Percentiles rank a stretch among this genome's conserved stretches.
phyloP scores from a whole-genome alignment of 192 early-diverging fungal genomes.

The Obelidium mucronatum region DNA sequence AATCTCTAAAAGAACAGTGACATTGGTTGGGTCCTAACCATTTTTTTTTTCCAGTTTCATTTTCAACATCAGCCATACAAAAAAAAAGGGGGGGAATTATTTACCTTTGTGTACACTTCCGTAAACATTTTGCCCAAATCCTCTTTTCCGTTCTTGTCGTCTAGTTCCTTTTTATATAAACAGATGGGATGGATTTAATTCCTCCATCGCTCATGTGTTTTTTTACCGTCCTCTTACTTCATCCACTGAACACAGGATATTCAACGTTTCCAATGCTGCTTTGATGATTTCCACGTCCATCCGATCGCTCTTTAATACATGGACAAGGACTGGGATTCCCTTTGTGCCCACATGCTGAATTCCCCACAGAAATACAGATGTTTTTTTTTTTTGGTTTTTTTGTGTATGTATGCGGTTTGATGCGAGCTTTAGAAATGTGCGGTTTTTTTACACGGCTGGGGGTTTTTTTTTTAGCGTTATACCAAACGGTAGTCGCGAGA shows the following conservation, averaged over 20 bases:
- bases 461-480: slow-evolving; percentile 1
- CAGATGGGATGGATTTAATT: background rate
- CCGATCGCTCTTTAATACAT: slow-evolving; percentile 78
- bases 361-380: too few species aligned
- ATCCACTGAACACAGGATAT: slow-evolving; percentile 65
- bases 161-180: slow-evolving; percentile 22
- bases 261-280: slow-evolving; percentile 89
- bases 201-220: background rate
- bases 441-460: slow-evolving; percentile 1
- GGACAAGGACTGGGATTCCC: slow-evolving; percentile 75
- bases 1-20: slow-evolving; percentile 84
- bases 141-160: slow-evolving; percentile 11
- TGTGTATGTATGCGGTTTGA: too few species aligned
- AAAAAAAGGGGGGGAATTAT: too few species aligned
- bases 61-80: too few species aligned
- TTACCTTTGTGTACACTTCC: slow-evolving; percentile 56
- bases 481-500: slow-evolving; percentile 83
- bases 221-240: background rate
- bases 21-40: slow-evolving; percentile 63
- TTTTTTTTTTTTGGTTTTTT: background rate
- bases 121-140: slow-evolving; percentile 53
- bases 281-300: slow-evolving; percentile 89
- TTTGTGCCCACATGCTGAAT: slow-evolving; percentile 84
- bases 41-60: background rate
- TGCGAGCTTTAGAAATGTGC: too few species aligned